Conservation (phyloP, 768 basidiomycete genomes). For the Mycena epipterygia region DNA sequence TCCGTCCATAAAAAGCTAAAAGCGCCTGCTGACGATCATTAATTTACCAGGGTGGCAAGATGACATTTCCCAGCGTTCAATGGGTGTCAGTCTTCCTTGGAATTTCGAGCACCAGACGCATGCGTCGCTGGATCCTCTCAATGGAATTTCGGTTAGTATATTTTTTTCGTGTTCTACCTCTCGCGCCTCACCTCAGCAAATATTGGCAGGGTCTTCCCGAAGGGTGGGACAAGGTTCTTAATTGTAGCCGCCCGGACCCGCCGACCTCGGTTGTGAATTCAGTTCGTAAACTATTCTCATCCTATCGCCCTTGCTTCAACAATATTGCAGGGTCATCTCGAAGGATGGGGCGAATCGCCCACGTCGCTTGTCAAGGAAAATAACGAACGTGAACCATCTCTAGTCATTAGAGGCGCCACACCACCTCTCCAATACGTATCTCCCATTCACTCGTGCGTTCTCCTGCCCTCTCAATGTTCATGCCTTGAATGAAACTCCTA, state of each 20-base stretch:
- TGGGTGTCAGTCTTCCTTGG: conserved; percentile 7
- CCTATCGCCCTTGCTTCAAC: too few species aligned
- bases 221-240: conserved; percentile 1
- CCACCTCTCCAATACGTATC: background rate
- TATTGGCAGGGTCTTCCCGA: conserved; percentile 10
- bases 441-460: background rate
- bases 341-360: too few species aligned
- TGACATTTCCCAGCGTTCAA: background rate
- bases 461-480: background rate
- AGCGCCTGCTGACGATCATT: background rate
- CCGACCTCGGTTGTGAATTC: too few species aligned
- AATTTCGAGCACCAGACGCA: conserved; percentile 9
- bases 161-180: background rate
- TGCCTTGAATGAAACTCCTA: background rate
- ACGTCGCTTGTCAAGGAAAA: too few species aligned
- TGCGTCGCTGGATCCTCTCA: background rate
- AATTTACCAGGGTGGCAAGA: conserved; percentile 16
- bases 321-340: too few species aligned
- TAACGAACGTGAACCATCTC: too few species aligned
- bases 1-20: background rate
- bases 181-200: background rate
- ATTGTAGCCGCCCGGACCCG: too few species aligned
- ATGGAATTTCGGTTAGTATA: background rate
- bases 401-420: background rate
- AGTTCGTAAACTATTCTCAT: too few species aligned